These are phyloP conservation scores for Penstemon barbatus DNA, from an alignment of 257 asterid species.

Conservation along the genomic window DNA sequence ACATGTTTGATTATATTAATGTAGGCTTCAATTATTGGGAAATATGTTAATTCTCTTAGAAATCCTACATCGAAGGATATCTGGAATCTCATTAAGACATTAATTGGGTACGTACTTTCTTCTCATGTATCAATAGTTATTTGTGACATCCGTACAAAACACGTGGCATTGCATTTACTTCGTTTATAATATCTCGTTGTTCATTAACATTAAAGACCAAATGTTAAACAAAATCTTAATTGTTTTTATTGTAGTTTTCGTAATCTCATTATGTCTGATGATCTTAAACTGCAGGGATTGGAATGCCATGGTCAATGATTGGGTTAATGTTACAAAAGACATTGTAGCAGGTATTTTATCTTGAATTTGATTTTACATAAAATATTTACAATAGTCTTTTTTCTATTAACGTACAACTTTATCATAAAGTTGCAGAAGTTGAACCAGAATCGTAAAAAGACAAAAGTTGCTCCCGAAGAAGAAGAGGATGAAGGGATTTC, in stretches of 20 bases:
- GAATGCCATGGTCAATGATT: slow-evolving; percentile 75
- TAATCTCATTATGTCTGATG: background rate
- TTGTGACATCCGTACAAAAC: background rate
- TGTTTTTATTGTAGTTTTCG: background rate
- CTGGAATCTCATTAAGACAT: slow-evolving; percentile 46
- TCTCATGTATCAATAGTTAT: background rate
- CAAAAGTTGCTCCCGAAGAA: slow-evolving; percentile 55
- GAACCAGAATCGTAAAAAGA: slow-evolving; percentile 69
- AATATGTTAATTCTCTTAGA: slow-evolving; percentile 51
- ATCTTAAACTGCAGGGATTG: slow-evolving; percentile 60
- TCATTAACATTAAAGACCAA: background rate
- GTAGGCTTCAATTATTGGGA: slow-evolving; percentile 70
- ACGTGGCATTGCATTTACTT: too few species aligned
- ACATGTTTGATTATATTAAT: slow-evolving; percentile 22
- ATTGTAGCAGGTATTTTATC: slow-evolving; percentile 41
- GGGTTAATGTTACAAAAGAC: slow-evolving; percentile 56
- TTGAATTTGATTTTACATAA: background rate
- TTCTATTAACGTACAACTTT: slow-evolving; percentile 9
- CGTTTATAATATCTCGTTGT: too few species aligned
- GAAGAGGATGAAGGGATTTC: slow-evolving; percentile 85
- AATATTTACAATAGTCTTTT: slow-evolving; percentile 8
- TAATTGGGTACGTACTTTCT: slow-evolving; percentile 53
- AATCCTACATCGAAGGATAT: slow-evolving; percentile 57
- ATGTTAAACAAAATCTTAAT: background rate
- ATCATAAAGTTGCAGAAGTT: slow-evolving; percentile 43